A percentile compares a stretch with the other conserved stretches of the same genome.
These are phyloP conservation scores for Rhypophila decipiens DNA, from an alignment of 495 filamentous ascomycete species.

Conservation along the genomic window DNA sequence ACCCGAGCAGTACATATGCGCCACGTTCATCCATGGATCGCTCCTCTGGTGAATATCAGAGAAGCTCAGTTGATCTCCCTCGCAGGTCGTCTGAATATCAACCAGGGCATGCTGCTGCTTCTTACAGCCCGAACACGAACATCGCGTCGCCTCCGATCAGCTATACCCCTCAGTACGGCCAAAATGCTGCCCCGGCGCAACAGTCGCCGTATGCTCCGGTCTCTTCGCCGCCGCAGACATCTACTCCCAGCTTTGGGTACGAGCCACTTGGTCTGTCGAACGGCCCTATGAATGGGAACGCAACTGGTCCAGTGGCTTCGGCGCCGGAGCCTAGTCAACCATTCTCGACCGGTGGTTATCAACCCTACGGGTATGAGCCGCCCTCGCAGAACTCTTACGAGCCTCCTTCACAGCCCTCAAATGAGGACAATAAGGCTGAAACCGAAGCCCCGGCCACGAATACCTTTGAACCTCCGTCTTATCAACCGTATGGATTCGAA, in stretches of 20 bases:
- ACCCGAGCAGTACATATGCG: slow-evolving; percentile 33
- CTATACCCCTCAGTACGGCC: slow-evolving; percentile 25
- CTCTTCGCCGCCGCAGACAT: slow-evolving; percentile 4
- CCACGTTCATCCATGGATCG: slow-evolving; percentile 40
- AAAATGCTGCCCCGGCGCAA: slow-evolving; percentile 9
- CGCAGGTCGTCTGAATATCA: slow-evolving; percentile 40
- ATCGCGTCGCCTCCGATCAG: slow-evolving; percentile 16
- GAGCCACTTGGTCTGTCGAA: slow-evolving; percentile 17
- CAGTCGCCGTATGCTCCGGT: slow-evolving; percentile 9
- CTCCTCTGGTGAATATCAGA: slow-evolving; percentile 34
- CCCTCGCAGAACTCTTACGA: slow-evolving; percentile 29
- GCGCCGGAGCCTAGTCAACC: slow-evolving; percentile 3
- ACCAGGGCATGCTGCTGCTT: slow-evolving; percentile 20
- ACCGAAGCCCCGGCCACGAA: slow-evolving; percentile 11
- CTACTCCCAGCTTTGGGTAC: slow-evolving; percentile 16
- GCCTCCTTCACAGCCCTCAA: too few species aligned
- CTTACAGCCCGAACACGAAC: slow-evolving; percentile 28
- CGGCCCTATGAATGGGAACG: slow-evolving; percentile 12
- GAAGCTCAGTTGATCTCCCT: slow-evolving; percentile 37
- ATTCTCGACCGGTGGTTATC: slow-evolving; percentile 22
- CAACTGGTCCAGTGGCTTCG: slow-evolving; percentile 2
- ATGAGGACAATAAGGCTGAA: slow-evolving; percentile 20
- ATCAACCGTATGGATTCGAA: slow-evolving; percentile 45
- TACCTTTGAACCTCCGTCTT: slow-evolving; percentile 46
- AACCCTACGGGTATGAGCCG: slow-evolving; percentile 38